Percentiles rank a stretch among this genome's conserved stretches.
Conservation (phyloP, 176 grass and related monocot species). For the Eragrostis nindensis region DNA sequence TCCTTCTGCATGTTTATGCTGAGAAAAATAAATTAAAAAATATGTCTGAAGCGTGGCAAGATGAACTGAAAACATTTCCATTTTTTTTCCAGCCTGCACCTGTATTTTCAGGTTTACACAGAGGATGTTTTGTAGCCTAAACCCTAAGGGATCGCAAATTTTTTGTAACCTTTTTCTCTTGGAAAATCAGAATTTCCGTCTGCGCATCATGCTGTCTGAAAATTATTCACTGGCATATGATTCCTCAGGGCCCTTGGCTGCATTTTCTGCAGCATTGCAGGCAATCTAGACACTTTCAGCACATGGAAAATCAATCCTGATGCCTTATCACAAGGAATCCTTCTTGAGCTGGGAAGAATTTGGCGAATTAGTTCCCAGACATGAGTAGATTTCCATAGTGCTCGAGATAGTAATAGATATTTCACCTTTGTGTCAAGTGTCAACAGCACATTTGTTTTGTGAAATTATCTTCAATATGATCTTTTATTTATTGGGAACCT, state of each 20-base stretch:
- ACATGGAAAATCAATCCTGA: constrained; percentile 51
- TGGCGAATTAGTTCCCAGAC: constrained; percentile 47
- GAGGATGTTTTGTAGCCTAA: constrained; percentile 22
- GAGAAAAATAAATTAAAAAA: constrained; percentile 17
- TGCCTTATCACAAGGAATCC: constrained; percentile 62
- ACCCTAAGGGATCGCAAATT: too few relatives aligned
- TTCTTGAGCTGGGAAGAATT: constrained; percentile 50
- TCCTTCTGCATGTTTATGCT: background rate
- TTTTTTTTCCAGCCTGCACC: background rate
- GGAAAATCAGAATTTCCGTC: constrained; percentile 25
- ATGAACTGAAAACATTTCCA: constrained; percentile 34
- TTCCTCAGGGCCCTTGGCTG: constrained; percentile 42
- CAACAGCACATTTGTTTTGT: constrained; percentile 36
- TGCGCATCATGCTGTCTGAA: constrained; percentile 49
- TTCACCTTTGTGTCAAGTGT: constrained; percentile 54
- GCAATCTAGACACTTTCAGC: constrained; percentile 47
- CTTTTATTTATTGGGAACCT: constrained; percentile 39
- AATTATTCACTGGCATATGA: constrained; percentile 55
- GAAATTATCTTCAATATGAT: constrained; percentile 10
- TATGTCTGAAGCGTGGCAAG: background rate
- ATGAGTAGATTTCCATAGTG: constrained; percentile 47
- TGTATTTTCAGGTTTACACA: constrained; percentile 20
- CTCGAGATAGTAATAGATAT: constrained; percentile 1
- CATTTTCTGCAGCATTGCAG: constrained; percentile 44
- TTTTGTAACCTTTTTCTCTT: background rate